Evolutionary conservation across 75 land plant genomes (phyloP), one percentile per base, ranked within the genome.

Genomic region (Azolla pinnata): DNA sequence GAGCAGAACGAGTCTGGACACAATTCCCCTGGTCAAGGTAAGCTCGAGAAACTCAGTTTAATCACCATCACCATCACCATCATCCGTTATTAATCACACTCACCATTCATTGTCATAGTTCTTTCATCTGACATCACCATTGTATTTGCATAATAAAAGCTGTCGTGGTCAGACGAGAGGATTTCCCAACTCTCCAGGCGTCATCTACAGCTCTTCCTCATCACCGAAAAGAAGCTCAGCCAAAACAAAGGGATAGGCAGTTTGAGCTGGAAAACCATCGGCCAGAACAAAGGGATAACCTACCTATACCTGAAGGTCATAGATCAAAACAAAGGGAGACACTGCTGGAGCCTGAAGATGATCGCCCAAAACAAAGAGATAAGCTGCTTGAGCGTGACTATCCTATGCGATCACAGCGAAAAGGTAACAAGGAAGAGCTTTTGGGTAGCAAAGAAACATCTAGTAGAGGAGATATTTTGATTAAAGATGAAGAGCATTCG

Each of bases 111-210:
- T n/a, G n/a, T n/a, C n/a, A n/a, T n/a, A n/a, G n/a, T n/a, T n/a
- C n/a, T n/a, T n/a, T n/a, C n/a, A n/a, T n/a, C n/a, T n/a, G n/a
- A n/a, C n/a, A n/a, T n/a, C n/a, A n/a, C 45, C 0, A 21, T 31
- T 12, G 32, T 50, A 44, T 56, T 47, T 44, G 38, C 67, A 0
- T 38, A 57, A 26, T 26, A 56, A 82, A 81, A 66, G 75, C 79
- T n/a, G 72, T 74, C 5, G 78, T 93, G 21, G 70, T 93, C 59
- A 76, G 85, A 63, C 96, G 98, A 29, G 98, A 93, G 54, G 98
- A 93, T 63, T 93, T 93, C 56, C 98, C 98, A 4, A 71, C 98
- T 1, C 62, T 93, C 52, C 77, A 66, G 20, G 90, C 96, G n/a
- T n/a, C n/a, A n/a, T n/a, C n/a, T n/a, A n/a, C n/a, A 21, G 47